phyloP scores from a whole-genome alignment of 768 basidiomycete species.

The Suillus bovinus region DNA sequence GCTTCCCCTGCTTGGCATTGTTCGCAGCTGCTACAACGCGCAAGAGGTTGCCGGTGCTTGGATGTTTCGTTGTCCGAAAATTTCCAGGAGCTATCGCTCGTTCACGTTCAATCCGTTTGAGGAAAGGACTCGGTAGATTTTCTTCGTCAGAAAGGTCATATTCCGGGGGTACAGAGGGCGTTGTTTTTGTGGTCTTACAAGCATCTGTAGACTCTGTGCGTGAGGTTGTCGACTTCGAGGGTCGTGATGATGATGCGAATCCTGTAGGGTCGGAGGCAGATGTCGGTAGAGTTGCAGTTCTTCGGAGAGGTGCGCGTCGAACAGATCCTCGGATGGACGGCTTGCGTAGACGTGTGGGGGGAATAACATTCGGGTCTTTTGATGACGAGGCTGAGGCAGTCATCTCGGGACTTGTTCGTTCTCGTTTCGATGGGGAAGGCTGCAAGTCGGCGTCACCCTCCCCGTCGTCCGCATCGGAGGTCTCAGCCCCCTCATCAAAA shows the following conservation, averaged over 20 bases:
- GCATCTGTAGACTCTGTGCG: slow-evolving; percentile 11
- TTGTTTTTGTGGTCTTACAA: slow-evolving; percentile 15
- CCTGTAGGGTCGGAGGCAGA: slow-evolving; percentile 44
- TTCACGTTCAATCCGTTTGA: slow-evolving; percentile 56
- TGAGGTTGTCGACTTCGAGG: slow-evolving; percentile 19
- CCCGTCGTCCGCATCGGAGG: slow-evolving; percentile 29
- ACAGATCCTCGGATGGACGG: slow-evolving; percentile 54
- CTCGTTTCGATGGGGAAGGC: slow-evolving; percentile 50
- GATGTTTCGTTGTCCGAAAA: slow-evolving; percentile 36
- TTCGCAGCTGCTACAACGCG: slow-evolving; percentile 62
- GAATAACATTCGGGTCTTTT: slow-evolving; percentile 23
- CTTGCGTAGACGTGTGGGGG: slow-evolving; percentile 53
- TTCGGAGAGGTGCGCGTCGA: slow-evolving; percentile 30
- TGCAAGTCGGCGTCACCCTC: slow-evolving; percentile 22
- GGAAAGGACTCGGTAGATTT: slow-evolving; percentile 83
- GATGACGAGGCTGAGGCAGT: slow-evolving; percentile 31
- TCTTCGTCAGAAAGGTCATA: slow-evolving; percentile 80
- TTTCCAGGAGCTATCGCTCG: slow-evolving; percentile 16
- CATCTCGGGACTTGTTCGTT: slow-evolving; percentile 35
- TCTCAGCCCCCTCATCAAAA: slow-evolving; percentile 42
- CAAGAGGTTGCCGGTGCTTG: slow-evolving; percentile 53
- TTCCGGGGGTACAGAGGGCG: slow-evolving; percentile 36
- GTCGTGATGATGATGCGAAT: slow-evolving; percentile 24
- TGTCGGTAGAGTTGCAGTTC: slow-evolving; percentile 28
- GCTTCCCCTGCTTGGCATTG: slow-evolving; percentile 32